These are phyloP conservation scores for Neurospora sp. DNA, from an alignment of 2,329 filamentous ascomycete species.

Conservation along the genomic window DNA sequence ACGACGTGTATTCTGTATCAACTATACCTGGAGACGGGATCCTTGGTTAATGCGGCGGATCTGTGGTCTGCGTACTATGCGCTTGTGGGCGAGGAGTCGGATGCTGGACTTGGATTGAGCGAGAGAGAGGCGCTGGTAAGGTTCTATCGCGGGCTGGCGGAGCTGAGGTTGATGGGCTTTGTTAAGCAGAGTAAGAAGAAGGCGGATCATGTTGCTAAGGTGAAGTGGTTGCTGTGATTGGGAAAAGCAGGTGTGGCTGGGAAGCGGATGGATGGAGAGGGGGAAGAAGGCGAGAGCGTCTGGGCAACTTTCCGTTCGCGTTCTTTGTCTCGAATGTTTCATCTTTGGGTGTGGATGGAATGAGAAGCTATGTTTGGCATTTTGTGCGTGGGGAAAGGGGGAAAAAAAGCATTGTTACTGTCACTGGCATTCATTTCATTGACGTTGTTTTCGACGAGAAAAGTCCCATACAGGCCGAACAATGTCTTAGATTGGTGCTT, in stretches of 20 bases:
- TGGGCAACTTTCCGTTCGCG: not conserved
- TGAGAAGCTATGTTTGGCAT: not conserved
- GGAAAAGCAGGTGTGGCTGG: conserved; percentile 1
- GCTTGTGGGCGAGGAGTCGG: conserved; percentile 40
- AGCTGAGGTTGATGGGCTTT: conserved; percentile 76
- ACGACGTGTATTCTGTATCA: conserved; percentile 67
- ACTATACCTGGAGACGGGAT: conserved; percentile 67
- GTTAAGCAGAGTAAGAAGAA: conserved; percentile 86
- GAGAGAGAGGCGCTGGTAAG: conserved; percentile 55
- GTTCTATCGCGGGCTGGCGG: conserved; percentile 79
- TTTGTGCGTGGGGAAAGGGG: not conserved
- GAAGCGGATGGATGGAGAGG: conserved; percentile 4
- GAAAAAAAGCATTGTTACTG: not conserved
- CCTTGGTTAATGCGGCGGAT: conserved; percentile 69
- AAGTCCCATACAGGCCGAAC: not conserved
- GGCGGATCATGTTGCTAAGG: conserved; percentile 81
- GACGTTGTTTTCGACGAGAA: not conserved
- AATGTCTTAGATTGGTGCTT: not conserved
- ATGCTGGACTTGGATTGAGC: conserved; percentile 27
- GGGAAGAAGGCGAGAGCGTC: not conserved
- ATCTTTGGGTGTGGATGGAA: not conserved
- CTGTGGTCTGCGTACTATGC: conserved; percentile 68
- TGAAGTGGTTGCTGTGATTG: conserved; percentile 57
- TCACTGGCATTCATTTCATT: not conserved
- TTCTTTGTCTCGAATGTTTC: not conserved